Evolutionary conservation across 139 green algal species (phyloP).

Genomic region (Chlorella vulgaris): DNA sequence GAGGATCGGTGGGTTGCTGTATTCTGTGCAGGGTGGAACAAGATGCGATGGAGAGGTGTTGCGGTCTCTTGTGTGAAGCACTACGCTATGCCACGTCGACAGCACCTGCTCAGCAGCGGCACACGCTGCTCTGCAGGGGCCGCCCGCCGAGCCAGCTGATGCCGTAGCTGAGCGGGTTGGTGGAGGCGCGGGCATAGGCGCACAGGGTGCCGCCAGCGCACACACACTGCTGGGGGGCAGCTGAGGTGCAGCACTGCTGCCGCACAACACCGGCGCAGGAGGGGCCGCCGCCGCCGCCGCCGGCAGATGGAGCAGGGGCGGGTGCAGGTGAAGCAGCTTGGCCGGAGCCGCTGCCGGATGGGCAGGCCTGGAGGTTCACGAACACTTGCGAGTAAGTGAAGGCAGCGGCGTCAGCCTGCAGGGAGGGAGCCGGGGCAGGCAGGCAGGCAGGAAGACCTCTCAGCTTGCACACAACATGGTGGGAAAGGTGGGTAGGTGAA

Average conservation of each 20-base stretch:
- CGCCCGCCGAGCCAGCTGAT: not conserved
- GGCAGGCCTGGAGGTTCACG: slow-evolving; percentile 20
- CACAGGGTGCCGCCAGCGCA: slow-evolving; percentile 4
- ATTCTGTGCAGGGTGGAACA: too few relatives aligned
- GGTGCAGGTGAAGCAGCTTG: not conserved
- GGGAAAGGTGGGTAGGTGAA: not conserved
- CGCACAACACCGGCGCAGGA: slow-evolving; percentile 15
- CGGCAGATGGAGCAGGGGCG: not conserved
- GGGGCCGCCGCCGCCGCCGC: not conserved
- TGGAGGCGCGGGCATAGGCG: not conserved
- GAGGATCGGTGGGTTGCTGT: too few relatives aligned
- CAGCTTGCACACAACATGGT: too few relatives aligned
- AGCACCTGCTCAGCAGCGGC: slow-evolving; percentile 12
- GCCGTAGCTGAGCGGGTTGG: slow-evolving; percentile 7
- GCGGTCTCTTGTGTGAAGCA: not conserved
- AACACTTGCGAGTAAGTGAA: slow-evolving; percentile 10
- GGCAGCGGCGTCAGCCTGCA: slow-evolving; percentile 12
- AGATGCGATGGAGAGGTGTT: too few relatives aligned
- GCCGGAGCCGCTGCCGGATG: not conserved
- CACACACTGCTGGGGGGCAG: slow-evolving; percentile 2
- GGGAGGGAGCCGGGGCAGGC: too few relatives aligned
- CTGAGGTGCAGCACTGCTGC: slow-evolving; percentile 6
- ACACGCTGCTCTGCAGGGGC: slow-evolving; percentile 3
- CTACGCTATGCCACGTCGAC: not conserved
- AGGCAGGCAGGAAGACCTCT: not conserved